Base-by-base conservation (phyloP, 140 eudicot species). In the Anethum foeniculum region DNA sequence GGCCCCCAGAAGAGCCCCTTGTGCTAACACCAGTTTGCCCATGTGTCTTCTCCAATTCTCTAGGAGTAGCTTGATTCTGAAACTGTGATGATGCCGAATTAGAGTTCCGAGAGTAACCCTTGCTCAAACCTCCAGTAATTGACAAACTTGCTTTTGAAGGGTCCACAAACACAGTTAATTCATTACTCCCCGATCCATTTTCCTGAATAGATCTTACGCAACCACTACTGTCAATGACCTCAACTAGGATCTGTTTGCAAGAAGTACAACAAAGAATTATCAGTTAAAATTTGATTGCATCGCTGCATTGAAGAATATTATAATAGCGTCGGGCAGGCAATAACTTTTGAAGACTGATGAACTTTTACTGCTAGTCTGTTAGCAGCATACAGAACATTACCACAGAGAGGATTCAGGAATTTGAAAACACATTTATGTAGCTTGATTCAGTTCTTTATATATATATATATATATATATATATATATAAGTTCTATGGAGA, bases 1-100 rank as follows among this genome's bases (percentile, higher is more conserved):
- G 86, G 84, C 99, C 99, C 83, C 88, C 88, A 74, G 97, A 84
- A 83, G 96, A 88, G 32, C 99, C 96, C 80, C 99, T 89, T 48
- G 99, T 94, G 82, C 88, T 92, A 75, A 92, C 91, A 75, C 98
- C 97, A 84, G 86, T 87, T 56, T 81, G 77, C 68, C 86, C 92
- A 47, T 85, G 88, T 68, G 90, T 73, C 82, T 84, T 90, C 46
- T 90, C 96, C 69, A 88, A 75, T 75, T 90, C 93, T 89, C 34
- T 86, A 72, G 79, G 85, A 19, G 90, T 85, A 79, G 90, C 71
- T 28, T 77, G 64, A 58, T 79, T 85, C 72, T 90, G 97, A 72
- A 83, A 73, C 32, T 91, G 90, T 81, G 90, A 85, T 43, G 84
- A 38, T 73, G 87, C 97, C 41, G 88, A 81, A 89, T 83, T 89